Evolutionary conservation across 2,329 filamentous ascomycete genomes (phyloP), one percentile per base, ranked within the genome.

Genomic region (Berkeleyomyces basicola): DNA sequence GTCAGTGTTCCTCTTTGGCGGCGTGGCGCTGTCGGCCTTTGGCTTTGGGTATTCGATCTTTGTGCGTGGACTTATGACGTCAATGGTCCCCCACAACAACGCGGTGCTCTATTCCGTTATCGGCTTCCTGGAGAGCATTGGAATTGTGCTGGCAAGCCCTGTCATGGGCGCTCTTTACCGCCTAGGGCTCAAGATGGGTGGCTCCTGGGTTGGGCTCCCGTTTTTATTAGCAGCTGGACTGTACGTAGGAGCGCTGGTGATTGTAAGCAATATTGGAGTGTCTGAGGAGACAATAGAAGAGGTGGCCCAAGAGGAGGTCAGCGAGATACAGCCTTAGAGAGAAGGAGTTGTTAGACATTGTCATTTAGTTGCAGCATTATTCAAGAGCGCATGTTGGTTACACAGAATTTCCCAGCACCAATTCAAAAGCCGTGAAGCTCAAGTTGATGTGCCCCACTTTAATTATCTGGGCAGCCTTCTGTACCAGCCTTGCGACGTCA

Each of bases 91-190:
- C 4, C 60, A 59, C 42, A 65, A 67, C 33, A 64, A 61, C 40
- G 64, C 58, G 6, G 62, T 65, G 40, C 62, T 68, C 33, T 68
- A 66, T 51, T 64, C 66, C 6, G 59, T 62, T 10, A 67, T 68
- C 23, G 62, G 64, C 33, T 60, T 67, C 33, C 47, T 67, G 11
- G 67, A 68, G 63, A 65, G 58, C 23, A 46, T 66, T 9, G 67
- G 65, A 1, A 59, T 63, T 3, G 51, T 68, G 1, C 33, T 67
- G 1, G 67, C 66, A 1, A 66, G 64, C 11, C 67, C 67, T 2
- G 46, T 67, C 2, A 62, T 68, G 33, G 66, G 66, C n/a, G 46
- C 63, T 3, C 51, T 65, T 23, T 68, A 66, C 36, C 39, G 65
- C 4, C 44, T 64, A 1, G 66, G 66, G 3, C 43, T 68, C 39